These are phyloP conservation scores for Apiospora kogelbergensis DNA, from an alignment of 2,329 filamentous ascomycete genomes.

Conservation along the genomic window DNA sequence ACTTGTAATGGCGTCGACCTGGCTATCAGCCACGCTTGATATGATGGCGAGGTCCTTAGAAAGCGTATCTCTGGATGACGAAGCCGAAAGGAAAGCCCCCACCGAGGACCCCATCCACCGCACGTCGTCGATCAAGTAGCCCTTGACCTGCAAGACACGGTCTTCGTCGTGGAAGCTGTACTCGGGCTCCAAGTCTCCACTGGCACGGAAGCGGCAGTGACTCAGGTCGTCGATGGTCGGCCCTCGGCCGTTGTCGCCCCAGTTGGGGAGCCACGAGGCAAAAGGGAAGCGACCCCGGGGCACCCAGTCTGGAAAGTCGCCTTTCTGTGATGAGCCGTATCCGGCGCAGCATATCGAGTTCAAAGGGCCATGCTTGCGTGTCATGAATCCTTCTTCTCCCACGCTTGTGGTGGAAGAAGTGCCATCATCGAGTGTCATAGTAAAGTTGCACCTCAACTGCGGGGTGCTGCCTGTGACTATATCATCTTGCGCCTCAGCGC, in stretches of 20 bases:
- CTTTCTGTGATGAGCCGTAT: neutral
- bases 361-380: neutral
- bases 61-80: neutral
- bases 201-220: neutral
- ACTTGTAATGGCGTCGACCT: neutral
- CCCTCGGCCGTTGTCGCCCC: neutral
- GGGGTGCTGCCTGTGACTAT: neutral
- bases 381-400: neutral
- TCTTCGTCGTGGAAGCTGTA: neutral
- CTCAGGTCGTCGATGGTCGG: neutral
- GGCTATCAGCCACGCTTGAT: neutral
- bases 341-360: neutral
- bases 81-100: neutral
- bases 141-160: neutral
- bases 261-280: neutral
- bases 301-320: neutral
- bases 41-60: neutral
- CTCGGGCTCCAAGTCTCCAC: neutral
- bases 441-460: neutral
- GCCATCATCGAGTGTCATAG: neutral
- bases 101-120: neutral
- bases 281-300: neutral
- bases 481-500: neutral
- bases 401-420: neutral
- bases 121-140: neutral